Percentiles rank a stretch among this genome's conserved stretches.
These are phyloP conservation scores for Lactarius deliciosus DNA, from an alignment of 768 basidiomycete species.

Conservation along the genomic window DNA sequence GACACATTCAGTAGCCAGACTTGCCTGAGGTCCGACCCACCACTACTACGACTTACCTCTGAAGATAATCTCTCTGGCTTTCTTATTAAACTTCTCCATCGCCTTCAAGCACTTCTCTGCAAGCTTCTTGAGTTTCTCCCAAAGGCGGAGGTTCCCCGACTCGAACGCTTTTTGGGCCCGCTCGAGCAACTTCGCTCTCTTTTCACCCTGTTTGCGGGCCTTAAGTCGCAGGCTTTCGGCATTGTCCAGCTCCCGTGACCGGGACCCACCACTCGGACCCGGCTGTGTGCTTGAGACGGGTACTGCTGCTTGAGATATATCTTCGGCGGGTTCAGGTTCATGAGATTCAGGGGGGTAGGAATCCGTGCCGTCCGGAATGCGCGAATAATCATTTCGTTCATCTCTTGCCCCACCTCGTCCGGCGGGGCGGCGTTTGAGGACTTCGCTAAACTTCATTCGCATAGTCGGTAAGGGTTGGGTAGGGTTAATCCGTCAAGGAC, in stretches of 20 bases:
- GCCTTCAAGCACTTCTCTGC: not conserved
- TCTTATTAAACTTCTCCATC: not conserved
- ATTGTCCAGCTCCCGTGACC: not conserved
- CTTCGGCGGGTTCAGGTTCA: not conserved
- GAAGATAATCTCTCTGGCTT: not conserved
- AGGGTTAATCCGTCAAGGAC: not conserved
- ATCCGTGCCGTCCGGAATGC: not conserved
- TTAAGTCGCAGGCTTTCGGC: not conserved
- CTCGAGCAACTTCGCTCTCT: not conserved
- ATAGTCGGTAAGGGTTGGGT: not conserved
- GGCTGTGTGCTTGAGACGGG: not conserved
- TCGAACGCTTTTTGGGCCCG: not conserved
- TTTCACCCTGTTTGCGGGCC: not conserved
- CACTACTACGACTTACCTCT: not conserved
- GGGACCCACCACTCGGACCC: not conserved
- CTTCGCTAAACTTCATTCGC: constrained; percentile 2
- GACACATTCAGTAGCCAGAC: not conserved
- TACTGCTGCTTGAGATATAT: not conserved
- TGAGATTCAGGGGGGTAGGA: not conserved
- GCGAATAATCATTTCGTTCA: not conserved
- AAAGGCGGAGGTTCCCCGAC: not conserved
- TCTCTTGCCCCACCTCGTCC: not conserved
- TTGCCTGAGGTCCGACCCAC: too few relatives aligned
- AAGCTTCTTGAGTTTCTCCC: not conserved
- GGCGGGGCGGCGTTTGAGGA: not conserved